Evolutionary conservation across 768 basidiomycete species (phyloP).

Genomic region (Glaciozyma antarctica): DNA sequence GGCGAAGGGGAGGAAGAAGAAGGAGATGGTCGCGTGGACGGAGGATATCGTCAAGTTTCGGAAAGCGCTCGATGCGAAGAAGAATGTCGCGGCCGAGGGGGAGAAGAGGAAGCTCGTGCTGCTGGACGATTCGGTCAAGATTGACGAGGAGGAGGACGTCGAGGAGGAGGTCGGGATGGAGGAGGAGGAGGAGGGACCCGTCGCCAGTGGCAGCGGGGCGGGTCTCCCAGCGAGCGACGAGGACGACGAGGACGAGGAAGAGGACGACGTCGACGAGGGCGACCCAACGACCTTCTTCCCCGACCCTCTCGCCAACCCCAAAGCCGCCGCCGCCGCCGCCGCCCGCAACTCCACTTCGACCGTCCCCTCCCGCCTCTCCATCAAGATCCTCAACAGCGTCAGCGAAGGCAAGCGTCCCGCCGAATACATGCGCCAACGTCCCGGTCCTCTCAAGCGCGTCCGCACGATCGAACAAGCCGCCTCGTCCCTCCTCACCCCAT

Average conservation of each 20-base stretch:
- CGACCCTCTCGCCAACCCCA: neutral
- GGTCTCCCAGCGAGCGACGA: no score
- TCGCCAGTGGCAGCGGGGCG: no score
- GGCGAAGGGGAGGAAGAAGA: neutral
- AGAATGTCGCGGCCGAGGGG: neutral
- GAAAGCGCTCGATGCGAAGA: neutral
- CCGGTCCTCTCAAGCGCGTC: neutral
- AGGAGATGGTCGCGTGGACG: neutral
- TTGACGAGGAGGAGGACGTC: neutral
- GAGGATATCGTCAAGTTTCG: neutral
- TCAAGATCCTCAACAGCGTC: neutral
- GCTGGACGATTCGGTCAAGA: neutral
- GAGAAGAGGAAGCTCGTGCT: neutral
- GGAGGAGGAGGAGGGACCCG: neutral
- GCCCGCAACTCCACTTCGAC: no score
- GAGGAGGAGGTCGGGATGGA: slow-evolving; percentile 9
- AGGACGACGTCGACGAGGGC: neutral
- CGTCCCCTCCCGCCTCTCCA: no score
- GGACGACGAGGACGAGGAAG: neutral
- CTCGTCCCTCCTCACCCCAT: neutral
- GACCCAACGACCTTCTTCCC: neutral
- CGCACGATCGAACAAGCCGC: neutral
- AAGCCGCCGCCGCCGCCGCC: neutral
- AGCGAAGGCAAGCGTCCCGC: neutral
- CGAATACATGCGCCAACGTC: neutral